phyloP scores from a whole-genome alignment of 2,329 filamentous ascomycete species.

The Penicillium brevicompactum region DNA sequence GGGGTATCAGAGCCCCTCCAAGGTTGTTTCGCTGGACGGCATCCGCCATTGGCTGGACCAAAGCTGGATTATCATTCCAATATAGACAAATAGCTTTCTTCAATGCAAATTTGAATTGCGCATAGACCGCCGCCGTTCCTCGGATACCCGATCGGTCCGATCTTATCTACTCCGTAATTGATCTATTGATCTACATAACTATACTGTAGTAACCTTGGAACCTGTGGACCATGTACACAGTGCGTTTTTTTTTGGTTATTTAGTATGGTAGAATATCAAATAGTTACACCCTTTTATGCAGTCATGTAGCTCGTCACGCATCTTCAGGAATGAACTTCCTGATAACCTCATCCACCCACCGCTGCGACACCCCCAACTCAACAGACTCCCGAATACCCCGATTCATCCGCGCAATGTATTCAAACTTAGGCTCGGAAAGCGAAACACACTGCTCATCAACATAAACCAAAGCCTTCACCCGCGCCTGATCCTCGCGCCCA shows the following conservation, averaged over 20 bases:
- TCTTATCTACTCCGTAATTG: background rate
- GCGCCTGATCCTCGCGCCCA: constrained; percentile 15
- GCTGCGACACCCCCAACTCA: constrained; percentile 34
- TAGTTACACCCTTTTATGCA: no score
- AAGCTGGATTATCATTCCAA: constrained; percentile 13
- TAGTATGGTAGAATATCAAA: no score
- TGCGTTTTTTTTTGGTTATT: no score
- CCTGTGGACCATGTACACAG: no score
- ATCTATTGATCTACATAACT: no score
- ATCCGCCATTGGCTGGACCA: constrained; percentile 10
- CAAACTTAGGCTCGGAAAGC: constrained; percentile 34
- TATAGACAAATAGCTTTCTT: constrained; percentile 21
- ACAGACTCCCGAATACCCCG: constrained; percentile 43
- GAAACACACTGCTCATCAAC: constrained; percentile 43
- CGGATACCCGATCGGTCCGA: background rate
- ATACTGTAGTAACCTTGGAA: no score
- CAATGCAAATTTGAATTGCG: constrained; percentile 7
- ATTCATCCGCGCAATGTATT: constrained; percentile 48
- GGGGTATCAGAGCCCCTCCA: background rate
- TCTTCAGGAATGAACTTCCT: constrained; percentile 38
- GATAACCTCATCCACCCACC: constrained; percentile 43
- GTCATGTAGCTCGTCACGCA: background rate
- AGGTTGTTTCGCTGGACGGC: constrained; percentile 10
- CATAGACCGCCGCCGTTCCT: background rate
- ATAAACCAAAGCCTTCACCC: constrained; percentile 41